A percentile compares a stretch with the other conserved stretches of the same genome.
These are phyloP conservation scores for Circinella umbellata DNA, from an alignment of 371 early-diverging fungal genomes.

Conservation along the genomic window DNA sequence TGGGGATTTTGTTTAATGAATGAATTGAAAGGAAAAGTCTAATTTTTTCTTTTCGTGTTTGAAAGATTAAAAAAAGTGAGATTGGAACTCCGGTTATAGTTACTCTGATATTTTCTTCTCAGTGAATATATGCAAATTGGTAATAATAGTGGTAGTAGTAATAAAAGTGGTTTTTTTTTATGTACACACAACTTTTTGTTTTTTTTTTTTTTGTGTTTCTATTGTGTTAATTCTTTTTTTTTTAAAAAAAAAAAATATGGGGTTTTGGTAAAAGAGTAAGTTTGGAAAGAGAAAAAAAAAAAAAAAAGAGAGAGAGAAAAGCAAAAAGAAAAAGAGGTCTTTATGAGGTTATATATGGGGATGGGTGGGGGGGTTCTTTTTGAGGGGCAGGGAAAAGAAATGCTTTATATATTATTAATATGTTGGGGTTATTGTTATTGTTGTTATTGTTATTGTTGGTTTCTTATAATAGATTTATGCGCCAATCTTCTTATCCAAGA, in stretches of 20 bases:
- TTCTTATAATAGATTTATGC: constrained; percentile 14
- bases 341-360: too few relatives aligned
- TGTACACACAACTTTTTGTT: constrained; percentile 10
- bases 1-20: too few relatives aligned
- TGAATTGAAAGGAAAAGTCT: too few relatives aligned
- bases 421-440: neutral
- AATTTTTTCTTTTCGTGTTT: too few relatives aligned
- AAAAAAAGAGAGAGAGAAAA: neutral
- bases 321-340: neutral
- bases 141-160: neutral
- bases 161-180: neutral
- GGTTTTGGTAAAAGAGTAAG: neutral
- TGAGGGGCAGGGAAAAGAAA: neutral
- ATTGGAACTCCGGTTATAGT: too few relatives aligned
- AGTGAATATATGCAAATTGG: too few relatives aligned
- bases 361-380: neutral
- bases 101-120: too few relatives aligned
- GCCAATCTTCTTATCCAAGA: constrained; percentile 27
- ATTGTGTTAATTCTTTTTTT: too few relatives aligned
- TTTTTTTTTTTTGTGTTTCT: neutral
- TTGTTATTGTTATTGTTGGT: neutral
- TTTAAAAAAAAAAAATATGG: neutral
- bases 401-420: neutral
- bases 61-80: too few relatives aligned
- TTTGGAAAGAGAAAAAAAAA: neutral